Base-by-base conservation (phyloP, 345 rosid species). In the Pugionium dolabratum region DNA sequence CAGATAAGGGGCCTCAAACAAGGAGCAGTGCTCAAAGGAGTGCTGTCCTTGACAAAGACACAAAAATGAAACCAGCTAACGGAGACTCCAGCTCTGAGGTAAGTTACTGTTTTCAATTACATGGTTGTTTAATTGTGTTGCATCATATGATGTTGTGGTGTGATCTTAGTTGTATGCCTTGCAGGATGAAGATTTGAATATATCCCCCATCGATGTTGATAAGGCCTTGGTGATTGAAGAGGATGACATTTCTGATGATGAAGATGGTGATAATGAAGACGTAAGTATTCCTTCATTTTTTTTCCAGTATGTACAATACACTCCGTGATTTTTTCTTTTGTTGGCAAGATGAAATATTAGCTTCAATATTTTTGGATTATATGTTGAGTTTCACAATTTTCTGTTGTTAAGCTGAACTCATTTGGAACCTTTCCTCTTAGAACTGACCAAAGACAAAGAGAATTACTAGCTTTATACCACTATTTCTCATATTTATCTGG, bases 171-270 rank as follows among this genome's bases (percentile, higher is more conserved):
- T 74, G 59, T 67, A 62, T 74, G 47, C 49, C 63, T 76, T 47
- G 43, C 67, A 95, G 99, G 98, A 95, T 82, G 99, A 95, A 62
- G 98, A 91, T 57, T 60, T 87, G 75, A 98, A 91, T 62, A 77
- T 91, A 64, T 81, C 98, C 64, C 96, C 96, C 1, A 96, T 84
- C 11, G 98, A 89, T 58, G 86, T 95, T 62, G 98, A 95, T 63
- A 98, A 95, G 70, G 89, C 95, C 30, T 81, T 91, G 80, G 89
- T 95, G 77, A 91, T 95, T 70, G 99, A 94, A 81, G 99, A 91
- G 79, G 99, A 90, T 63, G 99, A 89, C 71, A 80, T 95, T 52
- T 95, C 98, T 56, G 96, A 87, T 56, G 98, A 95, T 49, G 99
- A 91, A 6, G 95, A 90, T 54, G 96, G 84, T 45, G 98, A 94